phyloP scores from a whole-genome alignment of 2,329 filamentous ascomycete genomes.

The Sclerotinia trifoliorum region DNA sequence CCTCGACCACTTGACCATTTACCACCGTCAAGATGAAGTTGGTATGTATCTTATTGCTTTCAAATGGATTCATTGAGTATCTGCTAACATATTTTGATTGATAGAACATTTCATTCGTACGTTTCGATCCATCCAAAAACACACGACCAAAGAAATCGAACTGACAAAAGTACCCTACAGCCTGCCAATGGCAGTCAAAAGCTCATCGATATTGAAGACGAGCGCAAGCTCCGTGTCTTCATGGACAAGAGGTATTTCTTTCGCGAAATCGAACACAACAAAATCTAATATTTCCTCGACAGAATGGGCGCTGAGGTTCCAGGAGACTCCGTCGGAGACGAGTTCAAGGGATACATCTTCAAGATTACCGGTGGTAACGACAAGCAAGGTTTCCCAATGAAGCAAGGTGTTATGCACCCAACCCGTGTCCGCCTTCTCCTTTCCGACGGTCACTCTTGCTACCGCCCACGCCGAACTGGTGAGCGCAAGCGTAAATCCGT shows the following conservation, averaged over 20 bases:
- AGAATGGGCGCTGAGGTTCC: slow-evolving; percentile 89
- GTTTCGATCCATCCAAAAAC: slow-evolving; percentile 23
- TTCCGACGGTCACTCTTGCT: slow-evolving; percentile 96
- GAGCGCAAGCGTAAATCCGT: slow-evolving; percentile 99
- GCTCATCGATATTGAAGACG: slow-evolving; percentile 98
- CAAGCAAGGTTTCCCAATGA: slow-evolving; percentile 99
- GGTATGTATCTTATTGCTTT: slow-evolving; percentile 30
- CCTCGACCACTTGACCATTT: slow-evolving; percentile 24
- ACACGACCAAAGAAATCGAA: slow-evolving; percentile 23
- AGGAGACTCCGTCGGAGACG: slow-evolving; percentile 93
- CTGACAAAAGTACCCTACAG: slow-evolving; percentile 33
- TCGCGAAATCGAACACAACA: slow-evolving; percentile 9
- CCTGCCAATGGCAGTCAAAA: slow-evolving; percentile 99
- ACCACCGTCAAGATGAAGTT: slow-evolving; percentile 39
- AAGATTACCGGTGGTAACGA: slow-evolving; percentile 99
- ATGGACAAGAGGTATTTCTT: slow-evolving; percentile 79
- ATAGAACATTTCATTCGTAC: slow-evolving; percentile 41
- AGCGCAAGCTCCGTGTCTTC: slow-evolving; percentile 98
- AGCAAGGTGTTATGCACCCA: slow-evolving; percentile 99
- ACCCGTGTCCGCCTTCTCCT: slow-evolving; percentile 98
- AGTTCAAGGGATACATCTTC: slow-evolving; percentile 99
- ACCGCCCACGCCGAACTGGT: slow-evolving; percentile 94
- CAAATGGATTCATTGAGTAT: slow-evolving; percentile 14
- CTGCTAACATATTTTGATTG: slow-evolving; percentile 30
- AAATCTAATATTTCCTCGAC: slow-evolving; percentile 26